These are phyloP conservation scores for Rutstroemia sydowiana DNA, from an alignment of 2,329 filamentous ascomycete species.

Conservation along the genomic window DNA sequence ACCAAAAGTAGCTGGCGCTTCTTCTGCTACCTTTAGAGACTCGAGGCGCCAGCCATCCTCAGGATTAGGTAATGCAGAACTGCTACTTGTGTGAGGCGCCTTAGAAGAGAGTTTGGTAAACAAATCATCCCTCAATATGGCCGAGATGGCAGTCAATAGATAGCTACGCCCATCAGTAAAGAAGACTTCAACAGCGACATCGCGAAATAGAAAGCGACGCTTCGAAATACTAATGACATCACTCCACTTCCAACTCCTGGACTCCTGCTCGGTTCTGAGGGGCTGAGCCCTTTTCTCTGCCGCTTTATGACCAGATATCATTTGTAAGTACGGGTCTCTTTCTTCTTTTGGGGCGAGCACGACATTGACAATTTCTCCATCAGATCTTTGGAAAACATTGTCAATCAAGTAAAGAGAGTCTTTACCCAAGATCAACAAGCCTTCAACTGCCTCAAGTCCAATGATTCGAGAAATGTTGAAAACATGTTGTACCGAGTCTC, in stretches of 20 bases:
- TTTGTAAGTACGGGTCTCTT: slow-evolving; percentile 88
- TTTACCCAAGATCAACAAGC: slow-evolving; percentile 87
- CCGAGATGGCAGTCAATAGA: slow-evolving; percentile 75
- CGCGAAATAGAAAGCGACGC: slow-evolving; percentile 86
- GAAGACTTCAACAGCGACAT: slow-evolving; percentile 95
- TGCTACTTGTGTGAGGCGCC: slow-evolving; percentile 70
- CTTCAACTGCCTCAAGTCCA: slow-evolving; percentile 87
- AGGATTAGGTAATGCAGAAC: slow-evolving; percentile 61
- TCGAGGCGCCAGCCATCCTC: slow-evolving; percentile 93
- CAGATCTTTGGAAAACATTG: slow-evolving; percentile 88
- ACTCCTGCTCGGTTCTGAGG: slow-evolving; percentile 64
- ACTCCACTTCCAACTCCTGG: slow-evolving; percentile 85
- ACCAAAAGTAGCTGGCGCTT: slow-evolving; percentile 58
- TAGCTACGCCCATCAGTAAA: slow-evolving; percentile 97
- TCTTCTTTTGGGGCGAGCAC: slow-evolving; percentile 90
- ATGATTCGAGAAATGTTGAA: slow-evolving; percentile 94
- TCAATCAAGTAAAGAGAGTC: slow-evolving; percentile 91
- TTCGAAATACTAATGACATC: slow-evolving; percentile 96
- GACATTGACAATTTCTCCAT: slow-evolving; percentile 94
- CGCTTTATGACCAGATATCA: slow-evolving; percentile 68
- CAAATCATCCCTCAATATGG: slow-evolving; percentile 68
- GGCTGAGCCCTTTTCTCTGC: slow-evolving; percentile 46
- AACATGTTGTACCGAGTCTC: slow-evolving; percentile 86
- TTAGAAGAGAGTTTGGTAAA: slow-evolving; percentile 68
- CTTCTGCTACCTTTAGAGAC: slow-evolving; percentile 61